Evolutionary conservation across 805 yeast species (phyloP), one percentile per base, ranked within the genome.

Genomic region (Saitoella complicata): DNA sequence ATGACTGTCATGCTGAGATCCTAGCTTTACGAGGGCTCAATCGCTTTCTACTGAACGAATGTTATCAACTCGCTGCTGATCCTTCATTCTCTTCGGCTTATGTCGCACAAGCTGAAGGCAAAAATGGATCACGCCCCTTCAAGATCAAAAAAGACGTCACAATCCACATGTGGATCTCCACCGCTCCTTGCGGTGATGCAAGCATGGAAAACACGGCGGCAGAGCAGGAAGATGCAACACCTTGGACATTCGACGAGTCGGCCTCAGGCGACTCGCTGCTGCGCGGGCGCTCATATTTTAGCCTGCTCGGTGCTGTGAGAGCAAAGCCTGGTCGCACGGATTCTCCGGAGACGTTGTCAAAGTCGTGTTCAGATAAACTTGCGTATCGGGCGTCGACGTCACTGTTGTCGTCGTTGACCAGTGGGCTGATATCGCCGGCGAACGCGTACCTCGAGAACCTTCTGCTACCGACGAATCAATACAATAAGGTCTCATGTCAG

Each of bases 1-100:
- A 88, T 55, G 97, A 88, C 59, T 66, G 78, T 58, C 98, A 88
- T 63, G 96, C 97, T 0, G 98, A 88, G 56, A 71, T 86, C 1
- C 61, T 91, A 10, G 73, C 80, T 0, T 46, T 87, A 0, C 62
- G 97, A 31, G 72, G 76, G 1, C 75, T 88, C 56, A 87, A 87
- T 53, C 59, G 71, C 51, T 70, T 65, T 43, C 50, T 83, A 13
- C 45, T 84, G 21, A 62, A 72, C 10, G 77, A 78, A 48, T 65
- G 72, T 37, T 13, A 8, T 3, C 41, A 8, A 5, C 30, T 45
- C 10, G 32, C 31, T 10, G 29, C n/a, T 5, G 37, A 45, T 9
- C 7, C n/a, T 12, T 30, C 5, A 5, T 45, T 45, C 35, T 10
- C 8, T 5, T 48, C 50, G 5, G 35, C 13, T 9, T 42, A 40